Evolutionary conservation across 2,329 filamentous ascomycete species (phyloP).

Genomic region (Diaporthe vexans): DNA sequence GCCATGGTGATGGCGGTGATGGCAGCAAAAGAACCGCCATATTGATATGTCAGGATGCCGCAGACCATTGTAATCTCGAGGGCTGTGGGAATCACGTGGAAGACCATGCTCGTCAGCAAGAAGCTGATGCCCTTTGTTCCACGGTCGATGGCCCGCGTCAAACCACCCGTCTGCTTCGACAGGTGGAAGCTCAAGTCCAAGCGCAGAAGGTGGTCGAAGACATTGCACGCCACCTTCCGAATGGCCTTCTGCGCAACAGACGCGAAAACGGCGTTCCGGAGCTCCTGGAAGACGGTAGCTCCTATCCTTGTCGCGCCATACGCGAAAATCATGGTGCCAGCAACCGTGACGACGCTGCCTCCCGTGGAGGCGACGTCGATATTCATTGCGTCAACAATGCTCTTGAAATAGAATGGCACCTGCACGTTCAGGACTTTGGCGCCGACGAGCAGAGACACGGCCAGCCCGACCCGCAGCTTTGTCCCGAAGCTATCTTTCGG

Average conservation of each 20-base stretch:
- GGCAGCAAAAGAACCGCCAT: conserved; percentile 90
- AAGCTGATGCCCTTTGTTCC: conserved; percentile 99
- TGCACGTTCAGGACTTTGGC: conserved; percentile 98
- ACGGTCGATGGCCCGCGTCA: conserved; percentile 94
- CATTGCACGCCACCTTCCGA: conserved; percentile 88
- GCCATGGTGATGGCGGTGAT: conserved; percentile 94
- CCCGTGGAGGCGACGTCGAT: conserved; percentile 88
- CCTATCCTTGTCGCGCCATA: conserved; percentile 92
- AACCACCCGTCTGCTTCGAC: conserved; percentile 91
- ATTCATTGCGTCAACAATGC: conserved; percentile 97
- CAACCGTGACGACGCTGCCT: conserved; percentile 90
- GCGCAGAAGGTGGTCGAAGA: conserved; percentile 90
- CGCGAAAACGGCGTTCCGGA: conserved; percentile 96
- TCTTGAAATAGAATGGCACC: conserved; percentile 99
- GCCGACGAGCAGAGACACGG: conserved; percentile 86
- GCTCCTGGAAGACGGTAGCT: conserved; percentile 90
- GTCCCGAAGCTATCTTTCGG: conserved; percentile 89
- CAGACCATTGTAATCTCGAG: conserved; percentile 96
- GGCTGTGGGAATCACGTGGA: conserved; percentile 94
- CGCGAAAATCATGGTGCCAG: conserved; percentile 92
- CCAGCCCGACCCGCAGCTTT: conserved; percentile 86
- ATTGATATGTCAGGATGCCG: conserved; percentile 96
- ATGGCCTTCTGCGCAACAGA: conserved; percentile 98
- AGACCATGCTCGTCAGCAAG: conserved; percentile 96
- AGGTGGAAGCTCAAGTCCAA: conserved; percentile 96